Percentiles rank a stretch among this genome's conserved stretches.
These are phyloP conservation scores for Aspergillus nidulans DNA, from an alignment of 495 filamentous ascomycete species.

Conservation along the genomic window DNA sequence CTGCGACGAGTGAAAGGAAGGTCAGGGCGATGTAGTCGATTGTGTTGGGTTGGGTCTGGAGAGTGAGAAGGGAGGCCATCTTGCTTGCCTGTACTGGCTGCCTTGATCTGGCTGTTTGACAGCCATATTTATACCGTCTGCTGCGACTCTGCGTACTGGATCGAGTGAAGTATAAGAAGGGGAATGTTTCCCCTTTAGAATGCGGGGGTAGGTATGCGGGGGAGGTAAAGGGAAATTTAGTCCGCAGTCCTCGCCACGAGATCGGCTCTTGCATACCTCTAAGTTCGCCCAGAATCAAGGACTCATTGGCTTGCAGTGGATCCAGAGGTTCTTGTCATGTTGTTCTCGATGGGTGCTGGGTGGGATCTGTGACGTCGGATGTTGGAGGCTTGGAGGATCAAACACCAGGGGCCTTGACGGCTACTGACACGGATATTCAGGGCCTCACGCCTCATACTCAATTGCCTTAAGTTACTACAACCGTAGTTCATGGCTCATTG, in stretches of 20 bases:
- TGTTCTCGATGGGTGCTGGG: too few relatives aligned
- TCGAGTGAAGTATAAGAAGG: background rate
- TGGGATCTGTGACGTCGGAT: too few relatives aligned
- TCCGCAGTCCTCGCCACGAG: background rate
- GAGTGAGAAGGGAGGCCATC: constrained; percentile 16
- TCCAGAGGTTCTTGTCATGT: too few relatives aligned
- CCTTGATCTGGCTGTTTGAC: background rate
- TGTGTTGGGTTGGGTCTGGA: constrained; percentile 21
- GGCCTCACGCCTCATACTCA: too few relatives aligned
- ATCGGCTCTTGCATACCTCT: too few relatives aligned
- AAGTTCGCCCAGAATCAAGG: background rate
- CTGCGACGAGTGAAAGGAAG: constrained; percentile 23
- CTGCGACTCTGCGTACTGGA: background rate
- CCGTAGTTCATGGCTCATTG: too few relatives aligned
- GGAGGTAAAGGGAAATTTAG: background rate
- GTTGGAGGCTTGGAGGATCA: too few relatives aligned
- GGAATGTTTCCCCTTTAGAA: constrained; percentile 11
- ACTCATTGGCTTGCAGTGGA: too few relatives aligned
- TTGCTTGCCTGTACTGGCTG: constrained; percentile 2
- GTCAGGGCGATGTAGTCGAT: constrained; percentile 31
- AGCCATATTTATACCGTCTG: background rate
- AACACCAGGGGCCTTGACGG: too few relatives aligned
- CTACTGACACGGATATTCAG: too few relatives aligned
- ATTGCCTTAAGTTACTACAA: too few relatives aligned
- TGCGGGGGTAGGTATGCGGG: background rate